Evolutionary conservation across 129 eudicot species (phyloP), one percentile per base, ranked within the genome.

Genomic region (Pulicaria dysenterica): DNA sequence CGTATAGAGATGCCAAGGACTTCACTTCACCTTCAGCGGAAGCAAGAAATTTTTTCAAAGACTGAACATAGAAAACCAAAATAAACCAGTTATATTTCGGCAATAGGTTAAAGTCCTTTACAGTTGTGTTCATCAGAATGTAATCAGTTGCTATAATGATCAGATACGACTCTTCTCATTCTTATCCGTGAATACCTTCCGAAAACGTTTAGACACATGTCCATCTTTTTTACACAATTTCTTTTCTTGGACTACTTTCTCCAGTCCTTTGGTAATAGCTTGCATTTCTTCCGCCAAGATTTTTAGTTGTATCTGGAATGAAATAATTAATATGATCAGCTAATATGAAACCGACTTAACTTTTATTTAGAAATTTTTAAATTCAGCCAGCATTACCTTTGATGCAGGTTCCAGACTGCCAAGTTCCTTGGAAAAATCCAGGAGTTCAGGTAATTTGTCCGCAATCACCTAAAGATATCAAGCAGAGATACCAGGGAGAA

Each of bases 391-490:
- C 47, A 39, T 41, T 77, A 91, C 98, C 98, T 90, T 93, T 68
- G 96, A 77, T 44, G 95, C 87, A 54, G 89, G 84, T 82, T 93
- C 98, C 87, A 93, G 80, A 84, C 96, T 87, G 67, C 81, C 60
- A 82, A 93, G 87, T 70, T 93, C 96, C 73, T 85, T 79, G 59
- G 90, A 88, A 72, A 89, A 93, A 84, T 93, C 96, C 37, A 93
- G 89, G 73, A 93, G 86, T 82, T 93, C 96, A 1, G 98, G 98
- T n/a, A 87, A 73, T 62, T 93, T 87, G 58, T 93, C 98, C 24
- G 91, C 83, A 77, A 93, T 86, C 41, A 90, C 92, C 98, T 93
- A 70, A 24, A 41, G 41, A 69, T 19, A 69, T 69, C 47, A 72
- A 78, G 47, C 16, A 73, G 36, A 19, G 55, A 66, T 47, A 51